Base-by-base conservation (phyloP, 108 stramenopile genomes). In the Skeletonema grethae region DNA sequence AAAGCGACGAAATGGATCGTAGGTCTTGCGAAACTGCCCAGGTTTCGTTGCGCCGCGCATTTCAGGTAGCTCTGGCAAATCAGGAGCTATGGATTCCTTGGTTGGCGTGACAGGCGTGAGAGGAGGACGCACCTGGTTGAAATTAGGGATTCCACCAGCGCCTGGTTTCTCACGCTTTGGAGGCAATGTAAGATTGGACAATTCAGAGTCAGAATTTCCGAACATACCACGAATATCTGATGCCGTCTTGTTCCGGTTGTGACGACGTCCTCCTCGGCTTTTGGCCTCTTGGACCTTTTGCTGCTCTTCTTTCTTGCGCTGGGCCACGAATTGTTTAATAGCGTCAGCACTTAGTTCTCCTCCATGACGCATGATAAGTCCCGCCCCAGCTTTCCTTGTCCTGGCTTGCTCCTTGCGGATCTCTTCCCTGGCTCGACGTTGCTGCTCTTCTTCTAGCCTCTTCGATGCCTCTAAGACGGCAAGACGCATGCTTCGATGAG, bases 21-120 rank as follows among this genome's bases (percentile, higher is more conserved):
- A 70, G 57, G 76, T 83, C 66, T 85, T 83, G 25, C 84, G 73
- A 67, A 90, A 93, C 32, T 90, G 76, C 1, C 92, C 92, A 45
- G 90, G 92, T 16, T 90, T 83, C 2, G 92, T 93, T 13, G 90
- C 86, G 48, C 76, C 76, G 45, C 88, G 86, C 25, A 87, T 48
- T 25, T 68, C 53, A 0, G 72, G 79, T 46, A 80, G 53, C 25
- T 80, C 79, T 18, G 79, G 68, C 16, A 80, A 72, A 48, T 73
- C 68, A 38, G 72, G 38, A 43, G 36, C 79, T 43, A 55, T 67
- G 36, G 59, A 36, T 16, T 25, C 38, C 29, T 41, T 48, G 29
- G 69, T 15, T 50, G 65, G 61, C 46, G 30, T 65, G 16, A 38
- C 38, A 12, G 46, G 59, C 10, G 50, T 56, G 50, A 64, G 65